phyloP scores from a whole-genome alignment of 495 filamentous ascomycete genomes.

The Podospora anserina region DNA sequence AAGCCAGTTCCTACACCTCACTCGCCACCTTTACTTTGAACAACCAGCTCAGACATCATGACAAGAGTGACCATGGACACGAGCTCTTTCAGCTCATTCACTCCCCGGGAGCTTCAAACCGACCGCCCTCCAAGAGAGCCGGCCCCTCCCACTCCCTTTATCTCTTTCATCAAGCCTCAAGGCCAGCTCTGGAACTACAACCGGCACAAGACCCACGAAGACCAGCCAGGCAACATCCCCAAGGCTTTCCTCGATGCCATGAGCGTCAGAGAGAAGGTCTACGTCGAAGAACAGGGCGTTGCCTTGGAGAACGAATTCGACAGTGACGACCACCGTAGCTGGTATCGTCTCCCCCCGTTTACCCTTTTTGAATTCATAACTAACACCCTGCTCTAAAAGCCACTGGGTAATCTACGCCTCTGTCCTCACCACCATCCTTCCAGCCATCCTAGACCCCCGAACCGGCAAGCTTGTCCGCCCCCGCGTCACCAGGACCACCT shows the following conservation, averaged over 20 bases:
- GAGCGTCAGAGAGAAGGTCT: conserved; percentile 71
- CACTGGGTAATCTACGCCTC: conserved; percentile 78
- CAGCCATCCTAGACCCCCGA: conserved; percentile 33
- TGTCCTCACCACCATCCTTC: conserved; percentile 37
- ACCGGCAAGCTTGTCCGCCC: conserved; percentile 28
- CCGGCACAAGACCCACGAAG: conserved; percentile 26
- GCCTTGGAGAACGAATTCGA: conserved; percentile 71
- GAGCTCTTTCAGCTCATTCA: neutral
- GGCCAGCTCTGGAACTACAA: conserved; percentile 43
- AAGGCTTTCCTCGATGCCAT: conserved; percentile 71
- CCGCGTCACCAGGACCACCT: conserved; percentile 37
- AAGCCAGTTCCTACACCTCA: neutral
- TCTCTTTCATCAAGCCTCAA: neutral
- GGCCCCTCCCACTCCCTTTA: conserved; percentile 3
- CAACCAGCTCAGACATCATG: neutral
- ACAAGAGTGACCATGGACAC: neutral
- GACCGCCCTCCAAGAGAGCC: neutral
- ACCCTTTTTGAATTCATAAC: neutral
- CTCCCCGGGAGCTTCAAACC: neutral
- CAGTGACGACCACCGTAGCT: conserved; percentile 63
- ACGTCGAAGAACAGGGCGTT: conserved; percentile 70
- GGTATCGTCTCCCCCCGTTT: neutral
- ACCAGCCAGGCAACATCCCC: conserved; percentile 43
- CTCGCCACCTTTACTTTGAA: neutral
- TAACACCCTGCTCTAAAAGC: conserved; percentile 34